phyloP scores from a whole-genome alignment of 2,329 filamentous ascomycete genomes.

The Ilyonectria robusta region DNA sequence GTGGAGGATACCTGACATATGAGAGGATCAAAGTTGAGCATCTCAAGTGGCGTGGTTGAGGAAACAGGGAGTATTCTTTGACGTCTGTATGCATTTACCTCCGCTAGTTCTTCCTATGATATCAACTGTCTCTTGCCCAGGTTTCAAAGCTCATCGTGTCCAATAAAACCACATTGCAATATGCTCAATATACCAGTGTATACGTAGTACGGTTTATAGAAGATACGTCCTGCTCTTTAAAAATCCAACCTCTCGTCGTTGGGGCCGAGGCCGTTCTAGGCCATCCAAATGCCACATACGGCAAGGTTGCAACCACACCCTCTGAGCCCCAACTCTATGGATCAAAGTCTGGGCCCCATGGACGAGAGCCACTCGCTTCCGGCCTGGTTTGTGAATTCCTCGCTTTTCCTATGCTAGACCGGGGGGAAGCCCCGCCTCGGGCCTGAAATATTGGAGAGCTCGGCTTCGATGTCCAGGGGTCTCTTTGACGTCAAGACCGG shows the following conservation, averaged over 20 bases:
- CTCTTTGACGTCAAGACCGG: conserved; percentile 21
- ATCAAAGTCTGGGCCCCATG: conserved; percentile 7
- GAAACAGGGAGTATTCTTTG: not conserved
- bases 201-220: conserved; percentile 15
- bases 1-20: conserved; percentile 14
- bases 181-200: conserved; percentile 1
- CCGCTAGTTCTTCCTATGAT: conserved; percentile 6
- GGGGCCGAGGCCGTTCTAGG: conserved; percentile 12
- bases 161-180: conserved; percentile 11
- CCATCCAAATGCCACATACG: conserved; percentile 22
- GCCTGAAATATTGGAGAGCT: conserved; percentile 19
- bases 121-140: conserved; percentile 11
- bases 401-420: conserved; percentile 5
- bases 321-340: conserved; percentile 22
- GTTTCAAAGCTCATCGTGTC: conserved; percentile 12
- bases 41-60: conserved; percentile 15
- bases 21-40: not conserved
- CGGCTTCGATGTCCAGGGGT: conserved; percentile 16
- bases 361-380: conserved; percentile 22
- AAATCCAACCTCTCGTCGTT: conserved; percentile 7
- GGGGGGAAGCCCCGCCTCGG: conserved; percentile 24
- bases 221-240: conserved; percentile 8
- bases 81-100: conserved; percentile 2
- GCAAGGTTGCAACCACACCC: conserved; percentile 19
- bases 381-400: conserved; percentile 7